A percentile compares a stretch with the other conserved stretches of the same genome.
These are phyloP conservation scores for Solanum chmielewskii DNA, from an alignment of 257 asterid species.

Conservation along the genomic window DNA sequence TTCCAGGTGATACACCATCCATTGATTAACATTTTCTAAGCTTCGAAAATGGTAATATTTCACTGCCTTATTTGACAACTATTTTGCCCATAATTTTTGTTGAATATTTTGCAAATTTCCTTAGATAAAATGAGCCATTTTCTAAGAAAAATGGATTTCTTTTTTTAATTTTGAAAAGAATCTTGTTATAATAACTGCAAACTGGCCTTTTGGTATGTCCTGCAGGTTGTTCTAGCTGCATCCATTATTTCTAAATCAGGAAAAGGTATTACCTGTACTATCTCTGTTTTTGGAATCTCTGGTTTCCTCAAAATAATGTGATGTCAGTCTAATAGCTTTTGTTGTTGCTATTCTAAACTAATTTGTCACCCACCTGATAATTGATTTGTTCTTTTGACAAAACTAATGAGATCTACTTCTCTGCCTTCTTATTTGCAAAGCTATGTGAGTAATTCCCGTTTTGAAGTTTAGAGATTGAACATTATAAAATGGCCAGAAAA, in stretches of 20 bases:
- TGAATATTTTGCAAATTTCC: neutral
- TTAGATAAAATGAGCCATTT: neutral
- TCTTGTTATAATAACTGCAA: neutral
- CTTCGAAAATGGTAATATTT: neutral
- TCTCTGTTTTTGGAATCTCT: neutral
- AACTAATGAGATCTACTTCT: neutral
- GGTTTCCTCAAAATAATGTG: neutral
- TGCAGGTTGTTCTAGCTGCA: neutral
- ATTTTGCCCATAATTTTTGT: neutral
- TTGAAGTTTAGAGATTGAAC: neutral
- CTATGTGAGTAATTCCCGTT: neutral
- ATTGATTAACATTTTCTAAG: neutral
- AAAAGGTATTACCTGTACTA: neutral
- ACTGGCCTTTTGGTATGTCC: neutral
- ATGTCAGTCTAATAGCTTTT: neutral
- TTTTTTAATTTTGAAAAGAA: neutral
- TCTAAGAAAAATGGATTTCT: neutral
- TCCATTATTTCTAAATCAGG: neutral
- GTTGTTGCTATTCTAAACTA: neutral
- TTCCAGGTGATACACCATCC: neutral
- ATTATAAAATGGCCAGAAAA: neutral
- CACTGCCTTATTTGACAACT: neutral
- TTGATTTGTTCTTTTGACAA: neutral
- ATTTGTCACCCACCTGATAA: neutral
- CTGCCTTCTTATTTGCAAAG: neutral